Base-by-base conservation (phyloP, 495 filamentous ascomycete species). In the Parathielavia hyrcaniae region DNA sequence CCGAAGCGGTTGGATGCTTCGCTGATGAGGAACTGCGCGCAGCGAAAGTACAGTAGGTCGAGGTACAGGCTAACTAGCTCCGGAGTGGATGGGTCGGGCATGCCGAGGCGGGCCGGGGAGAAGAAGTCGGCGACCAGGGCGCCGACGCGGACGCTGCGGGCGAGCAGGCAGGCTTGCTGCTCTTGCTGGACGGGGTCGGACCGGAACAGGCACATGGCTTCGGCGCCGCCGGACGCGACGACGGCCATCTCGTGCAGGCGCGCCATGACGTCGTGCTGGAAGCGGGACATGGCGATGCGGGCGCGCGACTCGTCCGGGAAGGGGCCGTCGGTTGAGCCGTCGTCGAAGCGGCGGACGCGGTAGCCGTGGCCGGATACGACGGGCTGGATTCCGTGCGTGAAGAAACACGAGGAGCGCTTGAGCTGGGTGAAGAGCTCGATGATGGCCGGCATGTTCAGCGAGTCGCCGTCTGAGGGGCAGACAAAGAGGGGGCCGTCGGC, bases 361-460 rank as follows among this genome's bases (percentile, higher is more conserved):
- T 85, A 57, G 77, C 81, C 17, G 69, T 77, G 59, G 76, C 80
- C 4, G 79, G 88, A 67, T 76, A 86, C 51, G 77, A 84, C 67
- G 68, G 75, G 61, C 79, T 79, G 81, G 77, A 86, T 63, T 71
- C 75, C 74, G 80, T 40, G 87, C 83, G 71, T 76, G 77, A 43
- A 82, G 79, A 56, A 86, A 51, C 64, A 60, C 3, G 62, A 56
- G 23, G 61, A 64, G 4, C 61, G 54, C 56, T 72, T 69, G n/a
- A 73, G 63, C 4, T 58, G 61, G 20, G 64, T 58, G 51, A 74
- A 74, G 46, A 74, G 62, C 16, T 61, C 66, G 61, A 73, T 63
- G 49, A 73, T 66, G 32, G 67, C 67, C 3, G 61, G 48, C 66
- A 71, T 71, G 50, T 69, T 61, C 47, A 68, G 60, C 5, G 52